Percentiles rank a stretch among this genome's conserved stretches.
These are phyloP conservation scores for Saccharomycopsis olivae DNA, from an alignment of 805 yeast genomes.

Conservation along the genomic window DNA sequence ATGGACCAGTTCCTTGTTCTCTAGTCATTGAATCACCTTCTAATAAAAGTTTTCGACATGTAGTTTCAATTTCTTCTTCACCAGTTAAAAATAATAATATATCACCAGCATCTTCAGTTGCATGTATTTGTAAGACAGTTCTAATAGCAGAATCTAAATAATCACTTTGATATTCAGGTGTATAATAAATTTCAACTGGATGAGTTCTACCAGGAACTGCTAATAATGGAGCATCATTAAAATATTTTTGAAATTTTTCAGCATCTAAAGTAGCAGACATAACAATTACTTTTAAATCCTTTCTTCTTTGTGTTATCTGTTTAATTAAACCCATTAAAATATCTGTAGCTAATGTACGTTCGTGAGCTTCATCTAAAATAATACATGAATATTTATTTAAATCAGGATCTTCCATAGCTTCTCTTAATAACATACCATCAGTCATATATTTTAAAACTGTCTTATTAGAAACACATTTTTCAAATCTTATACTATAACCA, in stretches of 20 bases:
- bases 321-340: constrained; percentile 91
- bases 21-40: constrained; percentile 85
- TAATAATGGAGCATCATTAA: constrained; percentile 82
- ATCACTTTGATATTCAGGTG: constrained; percentile 94
- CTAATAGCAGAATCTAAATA: constrained; percentile 91
- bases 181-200: constrained; percentile 94
- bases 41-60: constrained; percentile 75
- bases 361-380: constrained; percentile 96
- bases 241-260: constrained; percentile 84
- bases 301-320: constrained; percentile 67
- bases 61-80: constrained; percentile 97
- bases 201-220: constrained; percentile 98
- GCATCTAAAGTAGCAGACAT: constrained; percentile 99
- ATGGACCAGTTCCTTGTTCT: constrained; percentile 85
- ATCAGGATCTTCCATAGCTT: constrained; percentile 94
- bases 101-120: constrained; percentile 92
- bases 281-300: constrained; percentile 82
- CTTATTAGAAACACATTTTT: constrained; percentile 69
- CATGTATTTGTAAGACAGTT: constrained; percentile 93
- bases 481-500: constrained; percentile 92
- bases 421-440: constrained; percentile 95
- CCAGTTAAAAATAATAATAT: constrained; percentile 82
- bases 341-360: constrained; percentile 93
- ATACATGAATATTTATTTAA: constrained; percentile 76
- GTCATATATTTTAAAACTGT: constrained; percentile 94